Evolutionary conservation across 2,329 filamentous ascomycete genomes (phyloP), one percentile per base, ranked within the genome.

Genomic region (Chaetomium sp.): DNA sequence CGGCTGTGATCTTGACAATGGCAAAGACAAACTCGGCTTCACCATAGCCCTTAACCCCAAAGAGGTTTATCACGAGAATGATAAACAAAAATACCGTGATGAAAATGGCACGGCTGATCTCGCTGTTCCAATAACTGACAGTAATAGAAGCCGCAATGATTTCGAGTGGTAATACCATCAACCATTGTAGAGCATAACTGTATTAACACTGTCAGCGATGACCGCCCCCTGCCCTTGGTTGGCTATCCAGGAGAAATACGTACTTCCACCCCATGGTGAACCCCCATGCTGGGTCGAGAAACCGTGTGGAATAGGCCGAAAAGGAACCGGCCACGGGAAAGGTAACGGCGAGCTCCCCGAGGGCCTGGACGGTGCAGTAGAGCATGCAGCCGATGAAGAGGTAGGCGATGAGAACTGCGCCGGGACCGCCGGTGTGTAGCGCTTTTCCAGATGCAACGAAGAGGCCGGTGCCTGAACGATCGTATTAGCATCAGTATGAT

Each of bases 211-310:
- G 12, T 6, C 11, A 11, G 5, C 40, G 12, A 38, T 1, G 8
- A 38, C 8, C 12, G 37, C 12, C 12, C 37, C 12, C 37, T 12
- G 2, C 37, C 12, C 37, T 38, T 38, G 37, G 12, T 38, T 4
- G 19, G 19, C 19, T 27, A 27, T 12, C 37, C 37, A 4, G 11
- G 40, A 19, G 43, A 40, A 12, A 33, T 27, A 78, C 82, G 71
- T 70, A 88, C 79, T 95, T 95, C 90, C 90, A 95, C 12, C 90
- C 91, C 88, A 96, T 95, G 47, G 90, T 89, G 67, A 95, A 95
- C 0, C 91, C 91, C 90, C 90, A 96, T 0, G 91, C 91, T 1
- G 91, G 92, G 67, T 96, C 91, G 14, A 97, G 72, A 66, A 97
- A 96, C 14, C 92, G 84, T 35, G 90, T 96, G 14, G 91, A 94